Evolutionary conservation across 306 rosid genomes (phyloP), one percentile per base, ranked within the genome.

Genomic region (Quercus engelmannii): DNA sequence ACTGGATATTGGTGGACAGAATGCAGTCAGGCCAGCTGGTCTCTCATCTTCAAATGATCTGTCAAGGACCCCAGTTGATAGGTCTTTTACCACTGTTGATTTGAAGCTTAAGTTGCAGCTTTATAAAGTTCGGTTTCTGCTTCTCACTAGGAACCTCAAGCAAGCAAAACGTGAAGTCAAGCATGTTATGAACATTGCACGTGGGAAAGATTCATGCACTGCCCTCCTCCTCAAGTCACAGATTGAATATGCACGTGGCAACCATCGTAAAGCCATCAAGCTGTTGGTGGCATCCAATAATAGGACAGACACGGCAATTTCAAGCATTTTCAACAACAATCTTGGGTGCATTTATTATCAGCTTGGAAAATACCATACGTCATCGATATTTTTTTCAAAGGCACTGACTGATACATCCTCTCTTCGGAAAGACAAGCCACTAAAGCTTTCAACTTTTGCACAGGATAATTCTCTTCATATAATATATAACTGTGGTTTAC

Each of bases 211-310:
- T 83, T 91, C 93, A 33, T 88, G 97, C 56, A 89, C 88, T 96
- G 99, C 98, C 77, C 96, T 96, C 80, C 89, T 96, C 73, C 82
- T 96, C 90, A 96, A 96, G 89, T 94, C 99, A 77, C 94, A 96
- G 81, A 94, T 96, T 38, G 97, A 96, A 88, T 96, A 89, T 86
- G 94, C 96, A 59, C 99, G 98, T 74, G 97, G 98, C 76, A 96
- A 93, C 87, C 91, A 91, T 80, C 97, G 97, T 68, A 96, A 96
- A 82, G 98, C 99, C 77, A 90, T 96, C 80, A 96, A 96, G 91
- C 91, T 96, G 76, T 87, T 96, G 87, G 83, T 91, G 88, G 94
- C 98, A 69, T 93, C 99, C 33, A 90, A 87, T 68, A 89, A 90
- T 85, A 88, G 93, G 72, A 85, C 97, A 41, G 99, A 96, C 78